Evolutionary conservation across 1,284 basidiomycete species (phyloP).

Genomic region (Leucoagaricus sp.): DNA sequence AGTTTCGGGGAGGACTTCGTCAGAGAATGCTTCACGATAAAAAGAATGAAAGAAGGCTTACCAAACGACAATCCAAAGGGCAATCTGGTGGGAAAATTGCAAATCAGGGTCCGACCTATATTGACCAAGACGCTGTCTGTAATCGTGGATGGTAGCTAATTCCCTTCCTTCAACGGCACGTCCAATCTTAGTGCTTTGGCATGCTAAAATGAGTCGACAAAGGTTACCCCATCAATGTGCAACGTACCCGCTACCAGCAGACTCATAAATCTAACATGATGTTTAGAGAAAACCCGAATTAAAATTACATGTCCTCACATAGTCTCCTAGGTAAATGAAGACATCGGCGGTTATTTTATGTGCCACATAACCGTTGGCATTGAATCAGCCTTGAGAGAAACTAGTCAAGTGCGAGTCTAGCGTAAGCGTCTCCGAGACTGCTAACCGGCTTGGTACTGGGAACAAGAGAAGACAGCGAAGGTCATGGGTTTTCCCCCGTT

Average conservation of each 20-base stretch:
- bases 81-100: slow-evolving; percentile 47
- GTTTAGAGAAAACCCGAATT: neutral
- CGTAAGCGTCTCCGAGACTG: neutral
- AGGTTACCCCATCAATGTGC: neutral
- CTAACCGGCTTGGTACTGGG: slow-evolving; percentile 51
- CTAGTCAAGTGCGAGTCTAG: neutral
- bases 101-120: slow-evolving; percentile 60
- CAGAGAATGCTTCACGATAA: neutral
- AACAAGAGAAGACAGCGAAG: slow-evolving; percentile 62
- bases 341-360: slow-evolving; percentile 59
- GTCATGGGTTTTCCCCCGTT: slow-evolving; percentile 56
- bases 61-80: slow-evolving; percentile 69
- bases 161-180: slow-evolving; percentile 53
- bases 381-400: slow-evolving; percentile 67
- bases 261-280: slow-evolving; percentile 1
- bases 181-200: slow-evolving; percentile 38
- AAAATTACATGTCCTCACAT: slow-evolving; percentile 37
- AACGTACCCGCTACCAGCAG: neutral
- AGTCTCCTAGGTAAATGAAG: slow-evolving; percentile 69
- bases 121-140: slow-evolving; percentile 57
- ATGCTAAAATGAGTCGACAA: slow-evolving; percentile 19
- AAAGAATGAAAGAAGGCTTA: slow-evolving; percentile 21
- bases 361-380: slow-evolving; percentile 63
- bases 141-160: slow-evolving; percentile 64
- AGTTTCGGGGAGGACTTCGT: no score